Conservation (phyloP, 768 basidiomycete species). For the Pisolithus microcarpus region DNA sequence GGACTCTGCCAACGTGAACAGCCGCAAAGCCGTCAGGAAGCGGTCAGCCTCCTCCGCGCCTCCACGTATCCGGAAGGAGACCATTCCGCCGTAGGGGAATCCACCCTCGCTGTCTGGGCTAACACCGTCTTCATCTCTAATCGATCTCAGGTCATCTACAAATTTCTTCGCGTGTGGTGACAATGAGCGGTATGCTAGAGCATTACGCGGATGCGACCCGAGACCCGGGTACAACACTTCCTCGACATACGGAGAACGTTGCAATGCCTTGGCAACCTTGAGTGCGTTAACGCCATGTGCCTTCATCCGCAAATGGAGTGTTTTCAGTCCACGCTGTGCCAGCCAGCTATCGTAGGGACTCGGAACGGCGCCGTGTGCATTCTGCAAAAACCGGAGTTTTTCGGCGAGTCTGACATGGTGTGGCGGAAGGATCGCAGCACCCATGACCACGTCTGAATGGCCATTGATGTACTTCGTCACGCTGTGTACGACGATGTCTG, state of each 20-base stretch:
- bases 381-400: constrained; percentile 81
- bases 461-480: constrained; percentile 92
- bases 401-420: constrained; percentile 41
- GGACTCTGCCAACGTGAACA: constrained; percentile 83
- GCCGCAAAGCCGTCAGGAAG: constrained; percentile 56
- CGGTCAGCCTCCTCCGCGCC: constrained; percentile 47
- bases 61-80: constrained; percentile 60
- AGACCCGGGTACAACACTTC: constrained; percentile 86
- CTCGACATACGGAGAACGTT: constrained; percentile 52
- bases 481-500: constrained; percentile 79
- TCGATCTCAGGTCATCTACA: constrained; percentile 36
- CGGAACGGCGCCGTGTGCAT: constrained; percentile 79
- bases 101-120: constrained; percentile 34
- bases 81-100: constrained; percentile 89
- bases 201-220: constrained; percentile 55
- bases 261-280: constrained; percentile 57
- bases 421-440: constrained; percentile 65
- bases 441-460: constrained; percentile 91
- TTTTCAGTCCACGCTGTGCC: constrained; percentile 86
- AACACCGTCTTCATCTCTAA: constrained; percentile 13
- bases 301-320: constrained; percentile 81
- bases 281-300: constrained; percentile 83
- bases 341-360: constrained; percentile 87
- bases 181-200: constrained; percentile 54
- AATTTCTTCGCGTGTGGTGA: constrained; percentile 66